phyloP scores from a whole-genome alignment of 2,329 filamentous ascomycete species.

The Epichloe gansuensis region DNA sequence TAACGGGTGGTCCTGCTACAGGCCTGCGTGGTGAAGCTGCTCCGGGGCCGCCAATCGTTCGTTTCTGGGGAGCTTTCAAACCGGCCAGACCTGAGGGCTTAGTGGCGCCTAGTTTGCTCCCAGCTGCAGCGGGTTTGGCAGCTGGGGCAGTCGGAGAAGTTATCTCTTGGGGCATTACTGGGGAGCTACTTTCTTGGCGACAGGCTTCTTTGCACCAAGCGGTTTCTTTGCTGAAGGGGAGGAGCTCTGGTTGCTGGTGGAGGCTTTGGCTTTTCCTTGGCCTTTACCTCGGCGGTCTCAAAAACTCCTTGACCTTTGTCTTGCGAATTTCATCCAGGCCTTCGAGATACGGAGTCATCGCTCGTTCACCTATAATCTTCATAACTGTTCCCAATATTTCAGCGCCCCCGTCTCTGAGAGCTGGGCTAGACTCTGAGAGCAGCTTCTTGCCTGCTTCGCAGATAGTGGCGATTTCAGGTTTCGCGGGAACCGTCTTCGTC shows the following conservation, averaged over 20 bases:
- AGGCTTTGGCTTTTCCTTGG: conserved; percentile 66
- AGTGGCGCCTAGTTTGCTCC: conserved; percentile 43
- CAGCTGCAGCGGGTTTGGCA: conserved; percentile 33
- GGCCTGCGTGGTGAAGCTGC: conserved; percentile 43
- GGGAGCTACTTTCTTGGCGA: conserved; percentile 34
- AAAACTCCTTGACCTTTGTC: conserved; percentile 88
- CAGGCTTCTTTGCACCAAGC: conserved; percentile 29
- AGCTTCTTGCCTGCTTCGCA: conserved; percentile 86
- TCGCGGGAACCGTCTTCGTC: conserved; percentile 71
- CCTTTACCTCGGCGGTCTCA: conserved; percentile 44
- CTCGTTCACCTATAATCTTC: conserved; percentile 96
- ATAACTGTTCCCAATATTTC: conserved; percentile 89
- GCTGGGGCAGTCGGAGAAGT: conserved; percentile 47
- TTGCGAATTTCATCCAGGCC: conserved; percentile 93
- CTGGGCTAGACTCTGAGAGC: conserved; percentile 77
- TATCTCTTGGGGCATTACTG: conserved; percentile 31
- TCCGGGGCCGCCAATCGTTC: conserved; percentile 35
- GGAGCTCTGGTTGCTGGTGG: conserved; percentile 46
- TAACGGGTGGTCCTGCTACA: conserved; percentile 33
- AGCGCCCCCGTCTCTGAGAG: conserved; percentile 74
- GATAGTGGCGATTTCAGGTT: conserved; percentile 71
- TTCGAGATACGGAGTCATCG: conserved; percentile 86
- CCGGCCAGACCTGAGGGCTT: conserved; percentile 41
- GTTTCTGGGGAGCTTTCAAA: conserved; percentile 48
- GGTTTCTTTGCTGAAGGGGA: conserved; percentile 35